Base-by-base conservation (phyloP, 2,329 filamentous ascomycete species). In the Lachnellula cervina region DNA sequence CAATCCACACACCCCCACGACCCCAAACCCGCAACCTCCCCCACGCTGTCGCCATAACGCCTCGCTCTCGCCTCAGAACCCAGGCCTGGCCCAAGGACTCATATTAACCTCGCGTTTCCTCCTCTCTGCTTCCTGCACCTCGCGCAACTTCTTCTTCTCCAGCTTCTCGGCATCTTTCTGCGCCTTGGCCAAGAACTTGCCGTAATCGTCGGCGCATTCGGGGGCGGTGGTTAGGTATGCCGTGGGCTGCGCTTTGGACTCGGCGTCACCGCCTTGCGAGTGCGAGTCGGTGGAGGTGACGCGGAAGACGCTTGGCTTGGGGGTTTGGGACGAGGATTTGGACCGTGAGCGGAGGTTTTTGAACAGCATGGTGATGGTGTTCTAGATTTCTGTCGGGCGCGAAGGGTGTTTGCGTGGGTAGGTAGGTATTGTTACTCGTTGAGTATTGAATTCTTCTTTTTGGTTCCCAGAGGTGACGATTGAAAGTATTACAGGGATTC, bases 51-150 rank as follows among this genome's bases (percentile, higher is more conserved):
- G 42, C 42, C 42, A 44, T 44, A 44, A 44, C 21, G 42, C 42
- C 42, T 25, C 19, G 16, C n/a, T 25, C 7, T 44, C 42, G 11
- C 42, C 42, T 44, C 38, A 42, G 70, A 42, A 49, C 32, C 25
- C 46, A 11, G 19, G 34, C 32, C 57, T 53, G 4, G 57, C 60
- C 60, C 59, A 64, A 2, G 62, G 62, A 52, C 62, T 73, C 52
- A 74, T 73, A 63, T 75, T 78, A 54, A 73, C 74, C 57, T 74
- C 70, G 51, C 76, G 73, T 37, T 74, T 72, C 51, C 72, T 74
- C 62, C 72, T 73, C 34, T 62, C 63, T 35, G 72, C 62, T n/a
- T 68, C 69, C 58, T 72, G 71, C 56, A 72, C 70, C 45, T 71
- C 61, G 52, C 70, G 63, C 63, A 52, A 25, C 51, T 35, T 58